Conservation (phyloP, 768 basidiomycete species). For the Leccinum olivaceopallidum region DNA sequence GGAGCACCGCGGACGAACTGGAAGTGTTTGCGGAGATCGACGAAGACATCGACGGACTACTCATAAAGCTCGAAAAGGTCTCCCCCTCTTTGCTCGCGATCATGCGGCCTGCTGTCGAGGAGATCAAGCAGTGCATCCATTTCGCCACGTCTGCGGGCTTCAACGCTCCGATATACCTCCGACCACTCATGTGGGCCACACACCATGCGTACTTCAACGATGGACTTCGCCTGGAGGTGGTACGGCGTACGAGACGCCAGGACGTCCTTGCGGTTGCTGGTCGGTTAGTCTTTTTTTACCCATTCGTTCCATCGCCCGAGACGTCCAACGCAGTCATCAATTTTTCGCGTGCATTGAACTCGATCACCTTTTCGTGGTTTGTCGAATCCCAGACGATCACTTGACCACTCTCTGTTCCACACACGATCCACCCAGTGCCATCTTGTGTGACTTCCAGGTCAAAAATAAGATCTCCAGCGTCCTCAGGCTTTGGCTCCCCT, state of each 20-base stretch:
- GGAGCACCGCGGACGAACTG: constrained; percentile 70
- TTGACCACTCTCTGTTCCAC: too few species aligned
- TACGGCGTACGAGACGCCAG: constrained; percentile 58
- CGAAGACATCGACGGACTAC: constrained; percentile 59
- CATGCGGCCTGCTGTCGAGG: constrained; percentile 53
- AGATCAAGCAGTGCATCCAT: constrained; percentile 63
- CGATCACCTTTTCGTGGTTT: too few species aligned
- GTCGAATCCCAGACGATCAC: too few species aligned
- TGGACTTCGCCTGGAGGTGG: constrained; percentile 76
- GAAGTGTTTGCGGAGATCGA: constrained; percentile 69
- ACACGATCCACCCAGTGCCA: too few species aligned
- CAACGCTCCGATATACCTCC: constrained; percentile 59
- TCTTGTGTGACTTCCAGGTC: too few species aligned
- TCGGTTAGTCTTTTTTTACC: constrained; percentile 42
- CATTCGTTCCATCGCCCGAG: too few species aligned
- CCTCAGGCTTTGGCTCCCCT: too few species aligned
- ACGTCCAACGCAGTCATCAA: too few species aligned
- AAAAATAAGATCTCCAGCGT: too few species aligned
- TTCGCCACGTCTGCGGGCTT: constrained; percentile 65
- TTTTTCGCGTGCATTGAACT: too few species aligned
- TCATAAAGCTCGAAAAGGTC: constrained; percentile 57
- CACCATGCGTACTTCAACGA: constrained; percentile 68
- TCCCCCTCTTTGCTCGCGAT: constrained; percentile 52
- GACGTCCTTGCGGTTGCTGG: constrained; percentile 84
- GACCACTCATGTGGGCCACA: constrained; percentile 71